Conservation (phyloP, 208 protist genomes). For the Trypanosoma avium region DNA sequence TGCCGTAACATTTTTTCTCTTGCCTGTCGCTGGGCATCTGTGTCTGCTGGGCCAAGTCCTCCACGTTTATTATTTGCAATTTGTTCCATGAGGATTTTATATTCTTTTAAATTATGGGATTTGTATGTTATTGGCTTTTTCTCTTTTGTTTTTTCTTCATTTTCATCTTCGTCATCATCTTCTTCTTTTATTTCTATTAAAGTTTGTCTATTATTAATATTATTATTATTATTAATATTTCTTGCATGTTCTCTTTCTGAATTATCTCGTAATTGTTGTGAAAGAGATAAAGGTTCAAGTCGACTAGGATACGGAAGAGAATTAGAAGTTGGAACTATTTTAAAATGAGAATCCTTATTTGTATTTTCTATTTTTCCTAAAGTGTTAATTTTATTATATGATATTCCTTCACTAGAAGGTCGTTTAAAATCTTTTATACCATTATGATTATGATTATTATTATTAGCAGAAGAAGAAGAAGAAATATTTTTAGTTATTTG, state of each 20-base stretch:
- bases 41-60: constrained; percentile 76
- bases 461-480: neutral
- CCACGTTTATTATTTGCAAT: constrained; percentile 36
- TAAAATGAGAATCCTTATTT: no score
- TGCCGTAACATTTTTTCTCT: constrained; percentile 45
- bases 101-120: constrained; percentile 67
- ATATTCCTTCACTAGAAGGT: neutral
- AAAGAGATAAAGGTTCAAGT: constrained; percentile 1
- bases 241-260: no score
- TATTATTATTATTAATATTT: no score
- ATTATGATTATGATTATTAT: neutral
- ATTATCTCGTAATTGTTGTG: no score
- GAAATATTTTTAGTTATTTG: neutral
- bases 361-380: no score
- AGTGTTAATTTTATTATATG: neutral
- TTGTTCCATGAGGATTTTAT: constrained; percentile 63
- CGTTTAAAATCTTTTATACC: neutral
- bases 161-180: neutral
- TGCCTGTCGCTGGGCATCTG: constrained; percentile 70
- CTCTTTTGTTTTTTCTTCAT: no score
- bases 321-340: no score
- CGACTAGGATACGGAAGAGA: no score
- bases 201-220: neutral
- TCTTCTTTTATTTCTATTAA: constrained; percentile 2
- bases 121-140: constrained; percentile 43